A percentile compares a stretch with the other conserved stretches of the same genome.
These are phyloP conservation scores for Dendrobium chrysotoxum DNA, from an alignment of 106 monocot genomes.

Conservation along the genomic window DNA sequence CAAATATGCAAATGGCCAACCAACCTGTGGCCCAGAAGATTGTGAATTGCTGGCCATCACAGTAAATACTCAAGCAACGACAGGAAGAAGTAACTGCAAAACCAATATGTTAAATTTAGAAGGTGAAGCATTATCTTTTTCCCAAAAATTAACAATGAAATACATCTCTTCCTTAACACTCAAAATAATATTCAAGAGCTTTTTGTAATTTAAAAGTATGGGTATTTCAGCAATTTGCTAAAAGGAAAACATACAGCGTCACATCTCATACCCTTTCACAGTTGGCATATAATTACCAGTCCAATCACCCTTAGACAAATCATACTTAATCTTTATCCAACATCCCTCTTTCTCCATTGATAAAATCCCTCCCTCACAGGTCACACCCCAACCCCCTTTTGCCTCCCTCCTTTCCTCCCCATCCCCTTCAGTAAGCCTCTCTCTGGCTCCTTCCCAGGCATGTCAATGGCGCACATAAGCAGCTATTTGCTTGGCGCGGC, in stretches of 20 bases:
- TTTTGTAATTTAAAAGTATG: background rate
- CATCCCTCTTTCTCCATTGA: background rate
- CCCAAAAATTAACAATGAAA: background rate
- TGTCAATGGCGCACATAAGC: too few relatives aligned
- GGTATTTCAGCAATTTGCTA: background rate
- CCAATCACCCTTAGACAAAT: background rate
- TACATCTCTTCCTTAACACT: background rate
- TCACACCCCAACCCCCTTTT: too few relatives aligned
- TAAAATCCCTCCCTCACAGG: too few relatives aligned
- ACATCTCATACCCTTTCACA: background rate
- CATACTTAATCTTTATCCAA: background rate
- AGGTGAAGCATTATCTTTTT: background rate
- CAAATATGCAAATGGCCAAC: background rate
- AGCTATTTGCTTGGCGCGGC: too few relatives aligned
- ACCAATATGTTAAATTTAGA: background rate
- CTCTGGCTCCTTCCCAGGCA: too few relatives aligned
- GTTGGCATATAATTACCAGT: background rate
- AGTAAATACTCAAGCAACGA: background rate
- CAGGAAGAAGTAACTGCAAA: background rate
- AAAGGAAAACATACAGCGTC: background rate
- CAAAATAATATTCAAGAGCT: background rate
- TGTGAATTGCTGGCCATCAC: constrained; percentile 64
- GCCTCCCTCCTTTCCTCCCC: too few relatives aligned
- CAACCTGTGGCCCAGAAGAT: constrained; percentile 64
- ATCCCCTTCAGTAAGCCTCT: too few relatives aligned